These are phyloP conservation scores for Suillus cothurnatus DNA, from an alignment of 768 basidiomycete species.

Conservation along the genomic window DNA sequence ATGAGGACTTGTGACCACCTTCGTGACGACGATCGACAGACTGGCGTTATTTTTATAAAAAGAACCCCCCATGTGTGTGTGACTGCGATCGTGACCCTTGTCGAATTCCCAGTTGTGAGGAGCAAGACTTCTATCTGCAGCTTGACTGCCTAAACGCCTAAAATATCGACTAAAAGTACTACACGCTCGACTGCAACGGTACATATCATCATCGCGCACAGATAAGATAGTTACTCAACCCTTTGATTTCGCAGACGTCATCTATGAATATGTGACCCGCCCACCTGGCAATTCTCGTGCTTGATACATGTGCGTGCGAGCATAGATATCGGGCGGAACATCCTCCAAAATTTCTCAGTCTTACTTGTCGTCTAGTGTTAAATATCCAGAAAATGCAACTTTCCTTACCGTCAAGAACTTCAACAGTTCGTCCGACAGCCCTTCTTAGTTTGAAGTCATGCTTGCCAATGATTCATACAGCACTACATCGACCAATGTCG, in stretches of 20 bases:
- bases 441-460: conserved; percentile 16
- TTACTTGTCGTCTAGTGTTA: background rate
- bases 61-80: conserved; percentile 11
- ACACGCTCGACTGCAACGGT: background rate
- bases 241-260: conserved; percentile 6
- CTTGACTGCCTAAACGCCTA: conserved; percentile 2
- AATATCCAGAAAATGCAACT: background rate
- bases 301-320: conserved; percentile 9
- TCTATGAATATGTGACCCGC: conserved; percentile 6
- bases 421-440: conserved; percentile 14
- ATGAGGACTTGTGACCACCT: background rate
- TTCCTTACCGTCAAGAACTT: conserved; percentile 9
- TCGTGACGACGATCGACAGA: background rate
- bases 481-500: conserved; percentile 26
- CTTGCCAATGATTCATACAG: conserved; percentile 27
- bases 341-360: background rate
- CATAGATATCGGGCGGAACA: conserved; percentile 14
- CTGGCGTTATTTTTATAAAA: background rate
- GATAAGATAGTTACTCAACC: conserved; percentile 14
- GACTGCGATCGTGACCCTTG: background rate
- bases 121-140: background rate
- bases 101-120: conserved; percentile 1
- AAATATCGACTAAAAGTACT: conserved; percentile 1
- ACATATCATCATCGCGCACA: background rate
- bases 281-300: background rate